A percentile compares a stretch with the other conserved stretches of the same genome.
Conservation (phyloP, 1,139 yeast species). For the Debaryomycetaceae sp. region DNA sequence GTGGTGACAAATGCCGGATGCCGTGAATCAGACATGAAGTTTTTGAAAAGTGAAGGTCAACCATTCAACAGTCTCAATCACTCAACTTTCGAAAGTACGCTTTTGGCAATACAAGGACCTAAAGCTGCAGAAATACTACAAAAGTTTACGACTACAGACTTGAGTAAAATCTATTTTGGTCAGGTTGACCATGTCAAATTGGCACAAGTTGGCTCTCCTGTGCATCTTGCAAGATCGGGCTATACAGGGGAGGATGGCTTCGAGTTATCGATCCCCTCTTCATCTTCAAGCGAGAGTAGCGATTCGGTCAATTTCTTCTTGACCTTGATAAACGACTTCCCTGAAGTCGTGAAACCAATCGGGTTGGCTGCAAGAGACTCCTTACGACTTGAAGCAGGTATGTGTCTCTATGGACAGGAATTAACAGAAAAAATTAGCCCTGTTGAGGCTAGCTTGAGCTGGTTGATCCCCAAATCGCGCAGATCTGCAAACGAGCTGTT, state of each 20-base stretch:
- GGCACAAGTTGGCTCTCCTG: slow-evolving; percentile 35
- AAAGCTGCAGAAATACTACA: slow-evolving; percentile 64
- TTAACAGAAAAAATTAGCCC: slow-evolving; percentile 80
- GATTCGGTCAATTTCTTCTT: slow-evolving; percentile 60
- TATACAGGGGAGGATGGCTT: slow-evolving; percentile 99
- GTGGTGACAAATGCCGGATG: slow-evolving; percentile 98
- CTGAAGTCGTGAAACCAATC: slow-evolving; percentile 69
- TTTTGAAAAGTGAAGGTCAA: slow-evolving; percentile 51
- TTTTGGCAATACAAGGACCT: slow-evolving; percentile 93
- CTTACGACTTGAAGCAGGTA: slow-evolving; percentile 92
- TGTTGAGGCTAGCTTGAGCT: slow-evolving; percentile 79
- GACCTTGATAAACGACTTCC: slow-evolving; percentile 52
- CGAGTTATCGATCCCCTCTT: slow-evolving; percentile 75
- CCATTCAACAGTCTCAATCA: slow-evolving; percentile 52
- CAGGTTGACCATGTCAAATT: slow-evolving; percentile 56
- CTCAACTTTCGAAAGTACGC: slow-evolving; percentile 65
- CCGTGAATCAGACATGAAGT: slow-evolving; percentile 71
- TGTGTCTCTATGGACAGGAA: slow-evolving; percentile 96
- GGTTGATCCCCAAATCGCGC: slow-evolving; percentile 86
- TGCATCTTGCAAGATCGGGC: slow-evolving; percentile 89
- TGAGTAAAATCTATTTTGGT: slow-evolving; percentile 71
- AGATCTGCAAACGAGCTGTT: slow-evolving; percentile 54
- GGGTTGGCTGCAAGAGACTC: slow-evolving; percentile 98
- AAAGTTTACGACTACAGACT: slow-evolving; percentile 56
- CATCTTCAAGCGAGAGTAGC: slow-evolving; percentile 36